Percentiles rank a stretch among this genome's conserved stretches.
Evolutionary conservation across 2,329 filamentous ascomycete species (phyloP).

Genomic region (Trichoderma afroharzianum): DNA sequence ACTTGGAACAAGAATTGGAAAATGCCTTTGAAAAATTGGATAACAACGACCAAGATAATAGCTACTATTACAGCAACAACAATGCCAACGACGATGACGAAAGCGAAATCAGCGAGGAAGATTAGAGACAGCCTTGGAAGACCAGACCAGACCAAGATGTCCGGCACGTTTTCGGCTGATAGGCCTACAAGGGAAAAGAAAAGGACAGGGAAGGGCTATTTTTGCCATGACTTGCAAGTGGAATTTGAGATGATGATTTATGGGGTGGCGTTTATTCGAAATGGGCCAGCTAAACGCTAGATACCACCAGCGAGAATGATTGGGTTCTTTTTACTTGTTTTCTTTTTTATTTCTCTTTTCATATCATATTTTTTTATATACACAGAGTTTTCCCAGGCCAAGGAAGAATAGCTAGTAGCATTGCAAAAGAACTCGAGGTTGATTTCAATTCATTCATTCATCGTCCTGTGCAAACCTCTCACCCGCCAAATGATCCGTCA

Average conservation of each 20-base stretch:
- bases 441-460: background rate
- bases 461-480: constrained; percentile 9
- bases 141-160: background rate
- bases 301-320: constrained; percentile 9
- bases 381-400: background rate
- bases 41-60: constrained; percentile 44
- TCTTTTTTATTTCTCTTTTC: background rate
- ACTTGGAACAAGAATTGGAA: constrained; percentile 51
- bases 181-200: background rate
- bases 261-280: background rate
- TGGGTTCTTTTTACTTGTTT: background rate
- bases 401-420: constrained; percentile 14
- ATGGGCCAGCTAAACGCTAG: background rate
- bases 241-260: background rate
- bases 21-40: constrained; percentile 51
- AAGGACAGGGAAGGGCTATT: background rate
- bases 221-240: background rate
- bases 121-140: constrained; percentile 35
- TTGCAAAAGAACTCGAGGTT: background rate
- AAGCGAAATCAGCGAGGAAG: constrained; percentile 65
- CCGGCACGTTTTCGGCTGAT: background rate
- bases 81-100: constrained; percentile 47
- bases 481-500: constrained; percentile 42
- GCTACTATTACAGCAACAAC: background rate
- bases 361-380: background rate